phyloP scores from a whole-genome alignment of 2,329 filamentous ascomycete species.

The Cladophialophora carrionii region DNA sequence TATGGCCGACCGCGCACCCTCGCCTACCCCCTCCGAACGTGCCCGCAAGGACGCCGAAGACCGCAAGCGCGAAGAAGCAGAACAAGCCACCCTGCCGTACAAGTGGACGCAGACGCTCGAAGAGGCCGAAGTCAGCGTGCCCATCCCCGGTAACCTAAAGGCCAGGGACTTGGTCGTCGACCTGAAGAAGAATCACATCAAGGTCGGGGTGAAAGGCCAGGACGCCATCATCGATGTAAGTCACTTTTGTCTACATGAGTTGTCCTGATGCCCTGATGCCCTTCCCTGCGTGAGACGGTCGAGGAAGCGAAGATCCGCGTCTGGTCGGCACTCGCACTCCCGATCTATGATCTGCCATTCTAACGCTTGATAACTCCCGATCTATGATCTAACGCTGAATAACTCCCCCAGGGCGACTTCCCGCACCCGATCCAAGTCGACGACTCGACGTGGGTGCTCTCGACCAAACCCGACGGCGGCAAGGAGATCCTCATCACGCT shows the following conservation, averaged over 20 bases:
- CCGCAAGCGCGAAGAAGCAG: conserved; percentile 74
- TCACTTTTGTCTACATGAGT: conserved; percentile 22
- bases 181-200: conserved; percentile 76
- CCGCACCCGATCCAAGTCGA: conserved; percentile 78
- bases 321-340: too few species aligned
- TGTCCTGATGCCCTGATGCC: too few species aligned
- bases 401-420: conserved; percentile 75
- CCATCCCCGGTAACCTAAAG: conserved; percentile 80
- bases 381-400: neutral
- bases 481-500: conserved; percentile 87
- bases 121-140: conserved; percentile 79
- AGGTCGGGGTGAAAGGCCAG: conserved; percentile 85
- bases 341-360: neutral
- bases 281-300: too few species aligned
- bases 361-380: conserved; percentile 23
- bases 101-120: conserved; percentile 94
- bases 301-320: neutral
- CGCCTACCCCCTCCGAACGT: conserved; percentile 58
- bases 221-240: conserved; percentile 77
- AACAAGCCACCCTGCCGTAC: conserved; percentile 91
- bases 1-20: conserved; percentile 40
- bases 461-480: conserved; percentile 61
- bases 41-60: conserved; percentile 60
- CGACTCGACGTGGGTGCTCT: conserved; percentile 93
- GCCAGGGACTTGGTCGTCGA: conserved; percentile 80